Base-by-base conservation (phyloP, 2,329 filamentous ascomycete genomes). In the Nigrospora osmanthi region DNA sequence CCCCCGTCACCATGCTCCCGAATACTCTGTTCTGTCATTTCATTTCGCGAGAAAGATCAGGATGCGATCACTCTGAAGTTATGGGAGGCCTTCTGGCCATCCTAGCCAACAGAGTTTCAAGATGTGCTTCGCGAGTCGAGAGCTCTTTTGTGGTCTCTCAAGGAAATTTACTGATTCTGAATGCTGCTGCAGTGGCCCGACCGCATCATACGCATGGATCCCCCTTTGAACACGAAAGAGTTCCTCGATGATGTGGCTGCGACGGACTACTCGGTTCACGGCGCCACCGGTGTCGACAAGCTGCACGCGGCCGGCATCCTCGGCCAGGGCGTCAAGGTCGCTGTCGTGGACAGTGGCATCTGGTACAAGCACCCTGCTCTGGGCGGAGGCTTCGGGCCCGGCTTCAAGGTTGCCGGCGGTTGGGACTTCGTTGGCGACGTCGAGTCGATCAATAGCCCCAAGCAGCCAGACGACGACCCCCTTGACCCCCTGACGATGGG, bases 361-460 rank as follows among this genome's bases (percentile, higher is more conserved):
- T 48, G 56, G 42, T 57, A 53, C 40, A 54, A 48, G 3, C 54
- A 57, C 37, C 52, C 52, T 11, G 55, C 54, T 47, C 48, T 57
- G 13, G 54, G 55, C 6, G 55, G 54, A 16, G 51, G 55, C 11
- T 51, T 57, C 35, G 55, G 55, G 1, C 48, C 49, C 3, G 44
- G 52, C 17, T 56, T 46, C 34, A 56, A 51, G 15, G 50, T 57
- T n/a, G 49, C 52, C 33, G 54, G 52, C 1, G 54, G 54, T 10
- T 52, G 53, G 45, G 52, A 56, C 40, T 45, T 57, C 28, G 52
- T 55, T 6, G 53, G 53, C 23, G 47, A 52, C 32, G 42, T 47
- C 50, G 38, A 35, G 49, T 47, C 33, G 14, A 14, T 32, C 12
- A 5, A 3, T 2, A 32, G 33, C 15, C 6, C 36, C 28, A 32